Conservation (phyloP, 768 basidiomycete species). For the Rhodotorula taiwanensis region DNA sequence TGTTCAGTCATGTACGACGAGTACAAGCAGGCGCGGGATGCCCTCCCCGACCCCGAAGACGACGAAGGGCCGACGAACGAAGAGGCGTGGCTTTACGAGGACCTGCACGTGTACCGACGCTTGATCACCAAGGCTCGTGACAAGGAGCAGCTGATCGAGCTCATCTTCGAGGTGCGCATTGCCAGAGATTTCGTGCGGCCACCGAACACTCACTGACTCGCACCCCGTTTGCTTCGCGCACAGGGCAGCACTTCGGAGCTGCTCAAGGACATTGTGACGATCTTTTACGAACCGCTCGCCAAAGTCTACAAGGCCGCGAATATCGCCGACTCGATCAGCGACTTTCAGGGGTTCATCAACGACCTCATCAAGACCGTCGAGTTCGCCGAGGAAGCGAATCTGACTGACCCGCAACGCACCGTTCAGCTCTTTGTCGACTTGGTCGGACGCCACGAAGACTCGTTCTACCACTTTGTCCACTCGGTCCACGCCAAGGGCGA, state of each 20-base stretch:
- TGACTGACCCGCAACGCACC: conserved; percentile 69
- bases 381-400: conserved; percentile 61
- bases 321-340: conserved; percentile 85
- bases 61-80: conserved; percentile 90
- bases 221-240: not conserved
- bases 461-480: conserved; percentile 95
- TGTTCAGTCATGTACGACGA: conserved; percentile 68
- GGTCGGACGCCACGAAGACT: conserved; percentile 84
- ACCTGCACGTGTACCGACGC: conserved; percentile 69
- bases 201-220: not conserved
- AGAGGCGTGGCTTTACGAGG: conserved; percentile 94
- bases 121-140: conserved; percentile 74
- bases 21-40: conserved; percentile 61
- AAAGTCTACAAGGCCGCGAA: conserved; percentile 96
- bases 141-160: conserved; percentile 79
- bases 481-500: conserved; percentile 97
- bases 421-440: conserved; percentile 91
- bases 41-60: conserved; percentile 66
- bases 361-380: conserved; percentile 94
- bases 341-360: conserved; percentile 87
- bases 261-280: conserved; percentile 95
- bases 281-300: conserved; percentile 92
- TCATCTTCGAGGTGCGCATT: conserved; percentile 78
- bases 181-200: not conserved
- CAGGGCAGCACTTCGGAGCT: conserved; percentile 92